A percentile compares a stretch with the other conserved stretches of the same genome.
Conservation (phyloP, 805 yeast species). For the Saturnispora silvae region DNA sequence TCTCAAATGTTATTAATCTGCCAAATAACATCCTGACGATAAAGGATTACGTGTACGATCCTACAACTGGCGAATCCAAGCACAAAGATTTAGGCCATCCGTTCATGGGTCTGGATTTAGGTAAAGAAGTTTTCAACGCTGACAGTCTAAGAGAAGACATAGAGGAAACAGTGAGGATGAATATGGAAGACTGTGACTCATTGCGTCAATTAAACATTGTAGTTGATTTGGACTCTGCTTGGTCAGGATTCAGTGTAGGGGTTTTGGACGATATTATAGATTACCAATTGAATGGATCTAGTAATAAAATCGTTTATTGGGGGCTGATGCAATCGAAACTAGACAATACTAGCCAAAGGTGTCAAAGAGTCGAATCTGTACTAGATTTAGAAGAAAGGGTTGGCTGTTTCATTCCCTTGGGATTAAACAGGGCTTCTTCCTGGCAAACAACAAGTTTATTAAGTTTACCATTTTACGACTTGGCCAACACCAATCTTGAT, state of each 20-base stretch:
- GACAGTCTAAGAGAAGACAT: slow-evolving; percentile 37
- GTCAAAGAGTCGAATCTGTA: slow-evolving; percentile 7
- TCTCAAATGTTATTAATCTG: slow-evolving; percentile 52
- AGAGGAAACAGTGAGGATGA: slow-evolving; percentile 48
- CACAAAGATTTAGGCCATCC: slow-evolving; percentile 21
- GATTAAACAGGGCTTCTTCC: slow-evolving; percentile 13
- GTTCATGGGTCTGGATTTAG: slow-evolving; percentile 43
- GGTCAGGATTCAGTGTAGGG: slow-evolving; percentile 68
- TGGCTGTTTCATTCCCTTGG: slow-evolving; percentile 3
- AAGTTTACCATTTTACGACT: slow-evolving; percentile 32
- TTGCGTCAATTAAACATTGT: slow-evolving; percentile 61
- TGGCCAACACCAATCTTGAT: slow-evolving; percentile 2
- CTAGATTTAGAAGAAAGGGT: slow-evolving; percentile 3
- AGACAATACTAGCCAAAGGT: not conserved
- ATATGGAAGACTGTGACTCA: slow-evolving; percentile 67
- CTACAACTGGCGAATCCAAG: slow-evolving; percentile 18
- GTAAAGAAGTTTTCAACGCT: slow-evolving; percentile 46
- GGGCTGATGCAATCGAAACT: slow-evolving; percentile 5
- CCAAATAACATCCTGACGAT: slow-evolving; percentile 50
- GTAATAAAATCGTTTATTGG: slow-evolving; percentile 8
- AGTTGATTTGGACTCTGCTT: slow-evolving; percentile 64
- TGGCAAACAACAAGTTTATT: slow-evolving; percentile 37
- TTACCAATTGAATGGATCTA: slow-evolving; percentile 11
- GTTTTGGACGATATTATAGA: slow-evolving; percentile 26
- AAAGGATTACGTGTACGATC: slow-evolving; percentile 49